Percentiles rank a stretch among this genome's conserved stretches.
These are phyloP conservation scores for Diutina sp. DNA, from an alignment of 1,139 yeast species.

Conservation along the genomic window DNA sequence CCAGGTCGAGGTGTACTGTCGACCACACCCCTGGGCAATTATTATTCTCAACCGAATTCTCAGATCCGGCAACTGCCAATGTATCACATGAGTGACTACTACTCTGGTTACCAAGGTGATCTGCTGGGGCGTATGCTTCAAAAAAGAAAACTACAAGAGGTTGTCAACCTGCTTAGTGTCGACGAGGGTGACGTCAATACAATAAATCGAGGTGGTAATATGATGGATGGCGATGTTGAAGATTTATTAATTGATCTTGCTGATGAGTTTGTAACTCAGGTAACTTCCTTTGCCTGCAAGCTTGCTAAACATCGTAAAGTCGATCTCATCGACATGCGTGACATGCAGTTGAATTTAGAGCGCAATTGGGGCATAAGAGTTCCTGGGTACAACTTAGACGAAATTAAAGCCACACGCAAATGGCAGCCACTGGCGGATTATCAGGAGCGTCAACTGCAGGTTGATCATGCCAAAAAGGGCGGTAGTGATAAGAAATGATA, in stretches of 20 bases:
- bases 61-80: conserved; percentile 1
- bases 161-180: conserved; percentile 69
- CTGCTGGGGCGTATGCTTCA: conserved; percentile 61
- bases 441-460: conserved; percentile 3
- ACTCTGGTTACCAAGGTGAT: background rate
- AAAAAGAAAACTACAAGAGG: conserved; percentile 76
- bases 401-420: conserved; percentile 71
- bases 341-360: conserved; percentile 84
- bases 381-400: conserved; percentile 90
- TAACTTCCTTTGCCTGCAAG: conserved; percentile 86
- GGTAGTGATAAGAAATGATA: background rate
- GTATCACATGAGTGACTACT: background rate
- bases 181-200: conserved; percentile 55
- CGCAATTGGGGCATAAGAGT: conserved; percentile 91
- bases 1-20: background rate
- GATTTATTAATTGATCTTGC: conserved; percentile 83
- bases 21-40: background rate
- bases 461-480: background rate
- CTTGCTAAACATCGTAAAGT: conserved; percentile 89
- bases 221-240: conserved; percentile 94
- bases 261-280: conserved; percentile 90
- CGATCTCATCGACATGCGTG: conserved; percentile 76
- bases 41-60: background rate
- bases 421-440: conserved; percentile 68
- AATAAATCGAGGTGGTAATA: conserved; percentile 46